Conservation (phyloP, 2,329 filamentous ascomycete species). For the Arthrocladium fulminans region DNA sequence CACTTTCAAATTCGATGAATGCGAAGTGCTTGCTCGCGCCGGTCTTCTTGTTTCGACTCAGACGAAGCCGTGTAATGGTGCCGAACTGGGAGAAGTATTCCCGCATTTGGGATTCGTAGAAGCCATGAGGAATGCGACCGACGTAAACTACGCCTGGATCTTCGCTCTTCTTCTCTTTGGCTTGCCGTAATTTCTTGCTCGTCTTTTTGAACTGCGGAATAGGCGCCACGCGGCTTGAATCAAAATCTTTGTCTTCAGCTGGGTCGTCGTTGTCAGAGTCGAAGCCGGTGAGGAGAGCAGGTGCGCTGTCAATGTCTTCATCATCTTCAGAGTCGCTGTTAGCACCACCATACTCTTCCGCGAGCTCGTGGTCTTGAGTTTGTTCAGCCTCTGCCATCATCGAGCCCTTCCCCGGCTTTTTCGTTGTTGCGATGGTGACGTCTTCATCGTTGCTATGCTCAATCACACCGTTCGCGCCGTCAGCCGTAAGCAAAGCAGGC, state of each 20-base stretch:
- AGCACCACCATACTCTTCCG: slow-evolving; percentile 24
- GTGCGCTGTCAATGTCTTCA: slow-evolving; percentile 41
- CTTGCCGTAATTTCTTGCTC: slow-evolving; percentile 44
- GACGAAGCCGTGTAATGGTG: slow-evolving; percentile 63
- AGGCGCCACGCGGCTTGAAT: slow-evolving; percentile 36
- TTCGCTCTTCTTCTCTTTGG: slow-evolving; percentile 39
- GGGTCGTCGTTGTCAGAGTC: slow-evolving; percentile 46
- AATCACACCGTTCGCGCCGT: slow-evolving; percentile 30
- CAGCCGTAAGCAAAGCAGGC: slow-evolving; percentile 19
- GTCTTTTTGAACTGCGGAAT: slow-evolving; percentile 39
- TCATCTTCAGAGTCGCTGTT: slow-evolving; percentile 25
- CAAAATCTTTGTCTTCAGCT: slow-evolving; percentile 38
- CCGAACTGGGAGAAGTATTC: slow-evolving; percentile 94
- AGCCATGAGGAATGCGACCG: slow-evolving; percentile 81
- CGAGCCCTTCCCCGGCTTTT: slow-evolving; percentile 13
- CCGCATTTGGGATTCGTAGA: slow-evolving; percentile 94
- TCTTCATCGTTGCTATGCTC: slow-evolving; percentile 20
- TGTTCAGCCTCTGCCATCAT: slow-evolving; percentile 22
- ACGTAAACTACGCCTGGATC: slow-evolving; percentile 75
- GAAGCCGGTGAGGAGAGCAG: slow-evolving; percentile 46
- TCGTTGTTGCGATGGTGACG: slow-evolving; percentile 16
- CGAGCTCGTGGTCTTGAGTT: slow-evolving; percentile 20
- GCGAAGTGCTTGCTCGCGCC: slow-evolving; percentile 89
- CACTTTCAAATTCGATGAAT: slow-evolving; percentile 76
- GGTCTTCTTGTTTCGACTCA: slow-evolving; percentile 87